phyloP scores from a whole-genome alignment of 2,329 filamentous ascomycete genomes.

The Fusarium scirpi region DNA sequence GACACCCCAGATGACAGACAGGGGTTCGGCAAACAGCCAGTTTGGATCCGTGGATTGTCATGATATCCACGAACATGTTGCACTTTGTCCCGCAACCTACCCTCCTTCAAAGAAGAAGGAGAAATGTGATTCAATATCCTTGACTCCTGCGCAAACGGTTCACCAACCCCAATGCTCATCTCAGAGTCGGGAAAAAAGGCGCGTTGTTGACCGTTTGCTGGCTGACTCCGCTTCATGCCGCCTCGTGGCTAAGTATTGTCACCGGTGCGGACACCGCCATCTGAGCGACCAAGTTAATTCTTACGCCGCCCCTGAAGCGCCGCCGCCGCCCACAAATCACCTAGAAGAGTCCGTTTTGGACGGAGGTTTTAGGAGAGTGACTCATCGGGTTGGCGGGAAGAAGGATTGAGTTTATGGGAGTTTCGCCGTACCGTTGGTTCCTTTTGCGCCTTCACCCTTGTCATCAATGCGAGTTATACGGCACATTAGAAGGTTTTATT shows the following conservation, averaged over 20 bases:
- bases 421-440: conserved; percentile 27
- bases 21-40: conserved; percentile 35
- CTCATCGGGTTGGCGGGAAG: conserved; percentile 40
- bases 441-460: conserved; percentile 26
- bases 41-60: conserved; percentile 34
- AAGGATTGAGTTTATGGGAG: conserved; percentile 25
- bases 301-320: conserved; percentile 34
- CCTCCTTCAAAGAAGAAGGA: conserved; percentile 23
- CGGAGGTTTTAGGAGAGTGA: conserved; percentile 34
- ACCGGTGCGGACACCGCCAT: conserved; percentile 40
- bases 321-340: conserved; percentile 35
- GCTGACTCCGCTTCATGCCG: conserved; percentile 39
- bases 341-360: conserved; percentile 30
- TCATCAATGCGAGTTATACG: conserved; percentile 39
- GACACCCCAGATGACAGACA: conserved; percentile 38
- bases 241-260: conserved; percentile 39
- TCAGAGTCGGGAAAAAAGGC: conserved; percentile 7
- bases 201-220: conserved; percentile 35
- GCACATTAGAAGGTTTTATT: conserved; percentile 42
- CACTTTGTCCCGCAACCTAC: conserved; percentile 26
- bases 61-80: conserved; percentile 33
- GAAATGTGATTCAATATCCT: conserved; percentile 18
- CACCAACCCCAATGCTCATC: conserved; percentile 16
- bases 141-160: conserved; percentile 23
- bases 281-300: conserved; percentile 31